Evolutionary conservation across 257 asterid species (phyloP).

Genomic region (Solanum appendiculatum): DNA sequence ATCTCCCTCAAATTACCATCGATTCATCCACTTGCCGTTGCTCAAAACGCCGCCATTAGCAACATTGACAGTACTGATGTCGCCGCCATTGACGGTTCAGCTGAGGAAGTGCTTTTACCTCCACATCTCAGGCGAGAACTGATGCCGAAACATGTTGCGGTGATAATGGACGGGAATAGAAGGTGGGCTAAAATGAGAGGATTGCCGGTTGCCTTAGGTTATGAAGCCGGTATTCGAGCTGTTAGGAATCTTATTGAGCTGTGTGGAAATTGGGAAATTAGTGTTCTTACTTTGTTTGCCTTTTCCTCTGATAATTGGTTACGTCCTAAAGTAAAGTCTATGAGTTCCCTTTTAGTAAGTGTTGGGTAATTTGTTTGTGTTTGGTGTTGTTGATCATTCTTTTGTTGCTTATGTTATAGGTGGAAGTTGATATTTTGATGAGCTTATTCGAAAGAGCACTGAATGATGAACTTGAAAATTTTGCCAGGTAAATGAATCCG

Average conservation of each 20-base stretch:
- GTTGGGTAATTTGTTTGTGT: background rate
- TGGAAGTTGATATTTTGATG: slow-evolving; percentile 27
- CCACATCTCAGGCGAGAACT: slow-evolving; percentile 1
- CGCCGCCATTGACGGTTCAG: background rate
- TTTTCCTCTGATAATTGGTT: slow-evolving; percentile 63
- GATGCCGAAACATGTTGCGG: slow-evolving; percentile 36
- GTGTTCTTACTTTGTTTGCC: slow-evolving; percentile 54
- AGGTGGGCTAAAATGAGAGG: slow-evolving; percentile 63
- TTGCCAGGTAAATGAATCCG: background rate
- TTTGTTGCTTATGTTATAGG: background rate
- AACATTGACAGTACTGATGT: background rate
- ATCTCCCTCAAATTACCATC: background rate
- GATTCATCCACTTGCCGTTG: background rate
- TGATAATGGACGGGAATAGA: slow-evolving; percentile 53
- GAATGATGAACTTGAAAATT: slow-evolving; percentile 3
- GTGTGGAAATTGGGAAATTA: slow-evolving; percentile 39
- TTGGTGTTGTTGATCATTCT: background rate
- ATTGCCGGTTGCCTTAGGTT: slow-evolving; percentile 26
- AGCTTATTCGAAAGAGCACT: slow-evolving; percentile 13
- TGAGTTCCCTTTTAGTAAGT: background rate
- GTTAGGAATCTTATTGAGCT: slow-evolving; percentile 29
- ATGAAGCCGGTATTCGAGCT: slow-evolving; percentile 44
- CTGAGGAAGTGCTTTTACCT: background rate
- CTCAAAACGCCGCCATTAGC: background rate
- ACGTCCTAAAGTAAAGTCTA: slow-evolving; percentile 45